Evolutionary conservation across 2,329 filamentous ascomycete genomes (phyloP), one percentile per base, ranked within the genome.

Genomic region (Scytalidium sp.): DNA sequence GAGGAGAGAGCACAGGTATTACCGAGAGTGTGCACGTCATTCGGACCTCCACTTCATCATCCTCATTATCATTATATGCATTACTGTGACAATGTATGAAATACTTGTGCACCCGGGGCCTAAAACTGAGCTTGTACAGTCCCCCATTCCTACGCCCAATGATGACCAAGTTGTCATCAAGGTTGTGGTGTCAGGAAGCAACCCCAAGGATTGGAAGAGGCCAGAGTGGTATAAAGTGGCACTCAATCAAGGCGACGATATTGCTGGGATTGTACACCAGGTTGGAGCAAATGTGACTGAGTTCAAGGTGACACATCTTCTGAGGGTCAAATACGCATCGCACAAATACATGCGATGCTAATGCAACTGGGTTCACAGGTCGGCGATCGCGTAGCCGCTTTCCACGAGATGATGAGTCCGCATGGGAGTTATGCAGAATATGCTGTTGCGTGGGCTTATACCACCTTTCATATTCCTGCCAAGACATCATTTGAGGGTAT

Each of bases 341-440:
- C n/a, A n/a, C n/a, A n/a, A n/a, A n/a, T n/a, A n/a, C n/a, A n/a
- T n/a, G n/a, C n/a, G n/a, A n/a, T n/a, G n/a, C n/a, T n/a, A n/a
- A n/a, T n/a, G n/a, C n/a, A n/a, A n/a, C n/a, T n/a, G n/a, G n/a
- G n/a, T n/a, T n/a, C n/a, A n/a, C n/a, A n/a, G n/a, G n/a, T n/a
- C 0, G 73, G 72, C 20, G 71, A 75, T 43, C 69, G 72, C 13
- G 72, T 75, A 5, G 69, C 67, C 0, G 70, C 68, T 1, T 73
- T 73, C 45, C 71, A 74, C 43, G 67, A 78, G 52, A 80, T 83
- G 71, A 55, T 64, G 39, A 66, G 67, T 1, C 68, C 74, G 0
- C 59, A 70, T 11, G 81, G 81, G 2, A 73, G 70, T 3, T 84
- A 75, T 48, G 81, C 80, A 3, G 80, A 84, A 57, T 84, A 84